A percentile compares a stretch with the other conserved stretches of the same genome.
These are phyloP conservation scores for Aspergillus nomiae DNA, from an alignment of 2,329 filamentous ascomycete genomes.

Conservation along the genomic window DNA sequence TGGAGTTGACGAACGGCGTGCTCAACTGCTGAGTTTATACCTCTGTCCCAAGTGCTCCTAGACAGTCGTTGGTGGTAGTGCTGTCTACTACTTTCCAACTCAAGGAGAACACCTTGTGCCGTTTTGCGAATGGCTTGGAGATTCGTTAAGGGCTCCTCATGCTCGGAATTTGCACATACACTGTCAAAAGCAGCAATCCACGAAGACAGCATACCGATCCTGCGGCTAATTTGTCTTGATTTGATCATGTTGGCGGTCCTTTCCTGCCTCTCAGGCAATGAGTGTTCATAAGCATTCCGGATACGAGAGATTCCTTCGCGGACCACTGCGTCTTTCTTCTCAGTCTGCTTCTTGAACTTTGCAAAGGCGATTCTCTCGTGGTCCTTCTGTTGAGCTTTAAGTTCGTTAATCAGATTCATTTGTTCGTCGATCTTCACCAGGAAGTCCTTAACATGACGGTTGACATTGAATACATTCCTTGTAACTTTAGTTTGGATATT, in stretches of 20 bases:
- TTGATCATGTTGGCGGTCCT: conserved; percentile 79
- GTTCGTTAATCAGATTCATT: conserved; percentile 92
- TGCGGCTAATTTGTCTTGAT: conserved; percentile 76
- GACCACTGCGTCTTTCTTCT: conserved; percentile 75
- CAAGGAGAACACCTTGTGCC: conserved; percentile 81
- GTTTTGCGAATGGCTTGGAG: conserved; percentile 79
- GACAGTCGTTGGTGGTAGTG: conserved; percentile 84
- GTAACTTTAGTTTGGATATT: conserved; percentile 99
- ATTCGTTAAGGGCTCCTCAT: conserved; percentile 66
- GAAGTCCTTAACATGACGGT: conserved; percentile 98
- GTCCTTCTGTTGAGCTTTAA: conserved; percentile 90
- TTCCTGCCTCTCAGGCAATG: conserved; percentile 74
- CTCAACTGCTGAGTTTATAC: conserved; percentile 82
- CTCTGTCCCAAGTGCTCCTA: conserved; percentile 82
- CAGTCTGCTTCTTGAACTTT: conserved; percentile 88
- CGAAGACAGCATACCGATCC: conserved; percentile 81
- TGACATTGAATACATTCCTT: conserved; percentile 98
- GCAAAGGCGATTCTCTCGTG: conserved; percentile 77
- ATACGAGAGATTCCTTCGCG: conserved; percentile 80
- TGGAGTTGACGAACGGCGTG: conserved; percentile 79
- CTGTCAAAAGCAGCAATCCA: conserved; percentile 93
- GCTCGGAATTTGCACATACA: conserved; percentile 71
- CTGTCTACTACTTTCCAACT: conserved; percentile 86
- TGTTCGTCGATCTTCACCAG: conserved; percentile 99
- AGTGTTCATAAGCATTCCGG: conserved; percentile 80